These are phyloP conservation scores for Lactuca sativa DNA, from an alignment of 129 eudicot genomes.

Conservation along the genomic window DNA sequence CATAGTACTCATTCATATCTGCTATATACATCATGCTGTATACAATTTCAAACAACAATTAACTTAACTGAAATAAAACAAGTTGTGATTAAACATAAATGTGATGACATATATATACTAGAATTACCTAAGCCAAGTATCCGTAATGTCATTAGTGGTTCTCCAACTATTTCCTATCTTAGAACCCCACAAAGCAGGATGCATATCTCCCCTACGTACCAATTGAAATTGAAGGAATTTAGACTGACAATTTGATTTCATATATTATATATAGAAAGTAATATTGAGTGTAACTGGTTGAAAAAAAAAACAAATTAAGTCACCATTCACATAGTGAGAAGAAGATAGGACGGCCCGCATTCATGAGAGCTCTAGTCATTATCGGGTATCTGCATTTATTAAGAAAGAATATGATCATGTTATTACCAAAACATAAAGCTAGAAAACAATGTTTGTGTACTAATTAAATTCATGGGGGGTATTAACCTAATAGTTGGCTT, in stretches of 20 bases:
- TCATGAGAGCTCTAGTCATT: constrained; percentile 88
- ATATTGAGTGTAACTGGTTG: background rate
- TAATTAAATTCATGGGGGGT: constrained; percentile 9
- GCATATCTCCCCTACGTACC: constrained; percentile 80
- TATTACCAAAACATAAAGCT: constrained; percentile 3
- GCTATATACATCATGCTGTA: constrained; percentile 81
- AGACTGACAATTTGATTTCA: too few species aligned
- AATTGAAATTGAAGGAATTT: background rate
- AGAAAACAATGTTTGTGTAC: background rate
- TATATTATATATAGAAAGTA: background rate
- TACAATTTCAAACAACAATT: constrained; percentile 4
- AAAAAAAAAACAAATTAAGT: constrained; percentile 5
- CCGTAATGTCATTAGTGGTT: constrained; percentile 72
- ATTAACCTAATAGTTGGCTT: constrained; percentile 73
- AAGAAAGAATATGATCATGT: background rate
- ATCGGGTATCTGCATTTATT: constrained; percentile 66
- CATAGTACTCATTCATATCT: constrained; percentile 84
- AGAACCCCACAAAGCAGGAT: constrained; percentile 87
- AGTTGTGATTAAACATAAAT: background rate
- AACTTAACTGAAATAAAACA: background rate
- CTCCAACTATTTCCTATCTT: constrained; percentile 90
- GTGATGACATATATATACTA: background rate
- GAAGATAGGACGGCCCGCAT: constrained; percentile 77
- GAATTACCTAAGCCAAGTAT: constrained; percentile 68
- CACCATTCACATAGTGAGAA: constrained; percentile 91